Evolutionary conservation across 2,329 filamentous ascomycete genomes (phyloP).

Genomic region (Ilyonectria mors-panacis): DNA sequence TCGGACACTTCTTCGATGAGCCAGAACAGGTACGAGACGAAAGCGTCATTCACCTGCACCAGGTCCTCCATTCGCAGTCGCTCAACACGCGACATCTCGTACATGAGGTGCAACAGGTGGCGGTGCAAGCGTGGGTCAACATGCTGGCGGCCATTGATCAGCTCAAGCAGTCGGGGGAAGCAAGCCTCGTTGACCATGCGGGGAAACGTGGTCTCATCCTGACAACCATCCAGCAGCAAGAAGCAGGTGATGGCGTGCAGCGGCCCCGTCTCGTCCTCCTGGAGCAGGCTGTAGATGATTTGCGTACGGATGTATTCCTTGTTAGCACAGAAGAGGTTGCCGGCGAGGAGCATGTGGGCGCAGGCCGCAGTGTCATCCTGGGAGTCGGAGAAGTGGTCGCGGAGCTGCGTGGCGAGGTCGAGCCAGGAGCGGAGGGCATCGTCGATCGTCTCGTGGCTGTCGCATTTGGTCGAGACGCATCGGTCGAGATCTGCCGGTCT

Average conservation of each 20-base stretch:
- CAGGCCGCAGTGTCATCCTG: slow-evolving; percentile 87
- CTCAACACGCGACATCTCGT: slow-evolving; percentile 97
- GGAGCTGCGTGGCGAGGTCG: slow-evolving; percentile 80
- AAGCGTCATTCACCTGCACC: slow-evolving; percentile 81
- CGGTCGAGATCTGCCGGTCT: slow-evolving; percentile 61
- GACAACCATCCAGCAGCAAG: slow-evolving; percentile 87
- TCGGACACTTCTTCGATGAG: slow-evolving; percentile 91
- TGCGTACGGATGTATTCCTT: slow-evolving; percentile 91
- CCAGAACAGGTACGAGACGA: slow-evolving; percentile 86
- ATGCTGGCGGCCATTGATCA: slow-evolving; percentile 78
- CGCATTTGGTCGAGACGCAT: slow-evolving; percentile 63
- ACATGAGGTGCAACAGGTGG: slow-evolving; percentile 88
- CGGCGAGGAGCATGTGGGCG: slow-evolving; percentile 83
- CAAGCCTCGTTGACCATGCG: slow-evolving; percentile 90
- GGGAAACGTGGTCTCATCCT: slow-evolving; percentile 83
- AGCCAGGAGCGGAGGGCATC: slow-evolving; percentile 89
- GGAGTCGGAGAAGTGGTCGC: slow-evolving; percentile 80
- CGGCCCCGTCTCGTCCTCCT: slow-evolving; percentile 88
- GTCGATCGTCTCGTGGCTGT: slow-evolving; percentile 77
- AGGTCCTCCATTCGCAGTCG: slow-evolving; percentile 83
- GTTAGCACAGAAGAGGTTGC: slow-evolving; percentile 80
- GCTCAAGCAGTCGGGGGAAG: slow-evolving; percentile 86
- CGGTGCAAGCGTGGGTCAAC: slow-evolving; percentile 82
- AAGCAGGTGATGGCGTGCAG: slow-evolving; percentile 88
- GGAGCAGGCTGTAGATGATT: slow-evolving; percentile 89